phyloP scores from a whole-genome alignment of 306 rosid species.

The Vachellia collinsii region DNA sequence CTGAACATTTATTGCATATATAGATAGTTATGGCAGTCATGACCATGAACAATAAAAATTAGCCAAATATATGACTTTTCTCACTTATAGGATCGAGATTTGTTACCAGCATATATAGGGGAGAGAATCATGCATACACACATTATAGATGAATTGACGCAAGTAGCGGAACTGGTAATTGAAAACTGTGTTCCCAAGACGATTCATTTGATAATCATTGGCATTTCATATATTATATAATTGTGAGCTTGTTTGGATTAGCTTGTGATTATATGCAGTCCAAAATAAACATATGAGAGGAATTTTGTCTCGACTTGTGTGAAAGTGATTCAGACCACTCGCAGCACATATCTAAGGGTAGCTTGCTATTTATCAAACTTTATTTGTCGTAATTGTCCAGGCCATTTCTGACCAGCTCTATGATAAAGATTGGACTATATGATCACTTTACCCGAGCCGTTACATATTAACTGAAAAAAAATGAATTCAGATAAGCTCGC shows the following conservation, averaged over 20 bases:
- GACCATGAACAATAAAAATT: conserved; percentile 10
- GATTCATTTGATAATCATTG: not conserved
- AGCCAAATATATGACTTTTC: conserved; percentile 11
- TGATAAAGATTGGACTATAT: conserved; percentile 17
- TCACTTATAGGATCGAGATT: not conserved
- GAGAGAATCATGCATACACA: not conserved
- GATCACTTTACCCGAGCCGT: conserved; percentile 25
- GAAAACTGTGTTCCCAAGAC: not conserved
- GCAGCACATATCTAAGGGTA: not conserved
- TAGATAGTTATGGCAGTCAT: not conserved
- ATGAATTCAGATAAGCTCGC: conserved; percentile 15
- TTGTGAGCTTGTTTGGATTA: too few relatives aligned
- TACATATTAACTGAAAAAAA: conserved; percentile 15
- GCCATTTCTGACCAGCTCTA: not conserved
- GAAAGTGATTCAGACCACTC: too few relatives aligned
- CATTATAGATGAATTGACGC: conserved; percentile 18
- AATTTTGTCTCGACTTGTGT: too few relatives aligned
- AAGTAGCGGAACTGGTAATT: not conserved
- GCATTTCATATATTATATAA: not conserved
- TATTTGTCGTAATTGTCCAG: conserved; percentile 5
- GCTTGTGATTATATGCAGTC: too few relatives aligned
- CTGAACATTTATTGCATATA: not conserved
- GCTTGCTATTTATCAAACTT: not conserved
- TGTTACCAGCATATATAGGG: not conserved
- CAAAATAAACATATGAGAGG: too few relatives aligned